Evolutionary conservation across 768 basidiomycete species (phyloP).

Genomic region (Rubroboletus satanas): DNA sequence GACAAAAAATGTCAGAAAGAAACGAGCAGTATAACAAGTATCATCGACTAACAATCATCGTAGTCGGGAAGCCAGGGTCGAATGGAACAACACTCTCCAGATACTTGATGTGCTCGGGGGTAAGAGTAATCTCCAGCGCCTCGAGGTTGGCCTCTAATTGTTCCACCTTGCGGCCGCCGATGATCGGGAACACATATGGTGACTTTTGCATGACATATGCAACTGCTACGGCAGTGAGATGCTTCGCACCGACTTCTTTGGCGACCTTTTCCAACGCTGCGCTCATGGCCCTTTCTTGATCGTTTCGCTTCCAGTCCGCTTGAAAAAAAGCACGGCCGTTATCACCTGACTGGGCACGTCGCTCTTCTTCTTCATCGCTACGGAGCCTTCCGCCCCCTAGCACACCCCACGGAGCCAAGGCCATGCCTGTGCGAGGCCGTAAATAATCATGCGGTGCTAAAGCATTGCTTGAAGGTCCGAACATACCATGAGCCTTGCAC

Average conservation of each 20-base stretch:
- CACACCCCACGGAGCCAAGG: conserved; percentile 38
- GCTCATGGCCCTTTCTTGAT: conserved; percentile 31
- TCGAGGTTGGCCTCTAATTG: conserved; percentile 41
- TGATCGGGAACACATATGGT: conserved; percentile 42
- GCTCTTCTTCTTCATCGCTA: conserved; percentile 29
- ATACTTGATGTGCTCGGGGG: conserved; percentile 35
- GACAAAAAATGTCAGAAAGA: background rate
- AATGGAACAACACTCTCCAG: conserved; percentile 38
- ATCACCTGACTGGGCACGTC: conserved; percentile 29
- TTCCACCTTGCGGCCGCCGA: conserved; percentile 43
- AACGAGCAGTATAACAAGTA: background rate
- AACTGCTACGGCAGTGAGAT: conserved; percentile 38
- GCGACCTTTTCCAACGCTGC: conserved; percentile 39
- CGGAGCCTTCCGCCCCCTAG: conserved; percentile 28
- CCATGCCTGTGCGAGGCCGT: conserved; percentile 4
- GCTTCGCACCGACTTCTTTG: conserved; percentile 35
- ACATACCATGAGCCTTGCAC: conserved; percentile 30
- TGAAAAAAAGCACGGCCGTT: conserved; percentile 33
- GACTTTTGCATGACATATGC: conserved; percentile 45
- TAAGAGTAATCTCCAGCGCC: conserved; percentile 39
- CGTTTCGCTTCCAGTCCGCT: conserved; percentile 33
- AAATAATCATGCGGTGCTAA: background rate
- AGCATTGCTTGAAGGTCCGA: background rate
- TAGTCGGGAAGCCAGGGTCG: conserved; percentile 37
- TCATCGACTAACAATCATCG: conserved; percentile 29